phyloP scores from a whole-genome alignment of 225 moss, liverwort and hornwort species.

The Climacium dendroides region DNA sequence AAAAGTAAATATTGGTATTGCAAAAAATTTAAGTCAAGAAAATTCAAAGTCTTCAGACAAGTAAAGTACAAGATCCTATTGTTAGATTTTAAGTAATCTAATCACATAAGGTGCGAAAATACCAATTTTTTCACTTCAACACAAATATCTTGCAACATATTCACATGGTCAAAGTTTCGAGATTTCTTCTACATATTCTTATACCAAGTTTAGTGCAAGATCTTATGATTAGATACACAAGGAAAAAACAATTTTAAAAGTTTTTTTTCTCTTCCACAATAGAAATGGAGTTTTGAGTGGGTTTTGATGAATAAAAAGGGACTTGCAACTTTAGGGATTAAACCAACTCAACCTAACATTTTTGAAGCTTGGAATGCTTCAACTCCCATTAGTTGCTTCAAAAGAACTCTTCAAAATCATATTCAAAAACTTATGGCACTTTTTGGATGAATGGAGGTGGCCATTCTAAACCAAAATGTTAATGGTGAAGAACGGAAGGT shows the following conservation, averaged over 20 bases:
- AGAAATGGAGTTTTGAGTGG: no score
- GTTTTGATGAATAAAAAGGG: no score
- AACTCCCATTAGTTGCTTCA: not conserved
- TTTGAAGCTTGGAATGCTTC: no score
- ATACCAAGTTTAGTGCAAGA: not conserved
- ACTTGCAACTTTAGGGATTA: no score
- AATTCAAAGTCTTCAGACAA: no score
- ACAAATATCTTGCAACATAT: not conserved
- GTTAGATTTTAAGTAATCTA: no score
- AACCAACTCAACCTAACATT: no score
- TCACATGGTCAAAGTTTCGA: not conserved
- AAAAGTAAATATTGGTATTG: no score
- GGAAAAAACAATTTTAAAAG: no score
- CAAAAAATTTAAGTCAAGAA: no score
- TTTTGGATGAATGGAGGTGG: not conserved
- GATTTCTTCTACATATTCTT: not conserved
- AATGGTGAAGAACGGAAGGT: fast-evolving
- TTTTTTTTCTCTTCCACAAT: no score
- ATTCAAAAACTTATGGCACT: not conserved
- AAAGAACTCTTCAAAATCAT: not conserved
- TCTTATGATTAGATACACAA: not conserved
- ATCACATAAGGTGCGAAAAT: not conserved
- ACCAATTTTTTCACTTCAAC: not conserved
- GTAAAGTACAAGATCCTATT: no score
- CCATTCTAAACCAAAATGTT: not conserved